Evolutionary conservation across 1,284 basidiomycete species (phyloP).

Genomic region (Entoloma clypeatum): DNA sequence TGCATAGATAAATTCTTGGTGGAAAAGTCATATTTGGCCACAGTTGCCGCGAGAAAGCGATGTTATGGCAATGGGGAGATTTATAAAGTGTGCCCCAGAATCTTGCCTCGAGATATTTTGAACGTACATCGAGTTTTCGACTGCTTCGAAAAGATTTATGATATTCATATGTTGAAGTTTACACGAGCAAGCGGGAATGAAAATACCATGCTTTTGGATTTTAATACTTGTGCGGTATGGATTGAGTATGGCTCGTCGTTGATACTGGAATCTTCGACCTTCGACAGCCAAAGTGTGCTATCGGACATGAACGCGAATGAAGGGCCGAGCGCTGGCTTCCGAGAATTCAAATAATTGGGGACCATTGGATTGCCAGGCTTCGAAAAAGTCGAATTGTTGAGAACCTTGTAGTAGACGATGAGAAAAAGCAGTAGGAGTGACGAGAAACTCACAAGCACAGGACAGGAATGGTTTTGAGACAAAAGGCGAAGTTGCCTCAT

Average conservation of each 20-base stretch:
- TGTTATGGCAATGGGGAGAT: too few relatives aligned
- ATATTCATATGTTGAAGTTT: constrained; percentile 4
- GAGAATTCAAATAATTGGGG: constrained; percentile 34
- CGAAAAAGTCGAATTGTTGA: constrained; percentile 30
- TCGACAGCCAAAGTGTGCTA: constrained; percentile 64
- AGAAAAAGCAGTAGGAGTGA: background rate
- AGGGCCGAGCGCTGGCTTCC: constrained; percentile 70
- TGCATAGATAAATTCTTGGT: too few relatives aligned
- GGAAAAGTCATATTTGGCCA: too few relatives aligned
- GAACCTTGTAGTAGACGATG: constrained; percentile 22
- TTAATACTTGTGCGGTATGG: constrained; percentile 37
- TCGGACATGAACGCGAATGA: constrained; percentile 72
- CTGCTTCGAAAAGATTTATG: constrained; percentile 25
- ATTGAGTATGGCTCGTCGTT: constrained; percentile 15
- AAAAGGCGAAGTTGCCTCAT: constrained; percentile 60
- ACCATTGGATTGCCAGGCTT: constrained; percentile 34
- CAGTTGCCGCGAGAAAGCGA: too few relatives aligned
- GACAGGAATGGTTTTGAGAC: constrained; percentile 41
- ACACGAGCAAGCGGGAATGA: background rate
- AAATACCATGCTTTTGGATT: constrained; percentile 44
- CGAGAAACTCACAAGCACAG: constrained; percentile 46
- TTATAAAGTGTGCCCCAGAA: constrained; percentile 5
- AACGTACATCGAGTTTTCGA: constrained; percentile 34
- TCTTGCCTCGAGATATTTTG: constrained; percentile 16
- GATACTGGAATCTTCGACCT: constrained; percentile 12